Base-by-base conservation (phyloP, 495 filamentous ascomycete species). In the Venustampulla echinocandica region DNA sequence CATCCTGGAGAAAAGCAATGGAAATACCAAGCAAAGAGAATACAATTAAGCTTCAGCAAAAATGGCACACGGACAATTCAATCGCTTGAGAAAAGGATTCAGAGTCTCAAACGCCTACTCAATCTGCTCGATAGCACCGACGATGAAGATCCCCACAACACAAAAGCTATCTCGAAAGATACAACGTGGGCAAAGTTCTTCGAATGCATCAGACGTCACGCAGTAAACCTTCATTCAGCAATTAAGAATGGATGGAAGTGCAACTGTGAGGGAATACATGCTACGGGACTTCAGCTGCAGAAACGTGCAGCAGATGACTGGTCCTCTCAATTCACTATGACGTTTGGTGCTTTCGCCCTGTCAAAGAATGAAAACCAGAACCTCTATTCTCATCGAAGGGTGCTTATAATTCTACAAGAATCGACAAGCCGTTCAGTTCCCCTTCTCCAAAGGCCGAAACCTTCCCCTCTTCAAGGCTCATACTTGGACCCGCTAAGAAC, bases 221-320 rank as follows among this genome's bases (percentile, higher is more conserved):
- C 54, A 24, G n/a, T 9, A 4, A 56, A 38, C n/a, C 34, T 56
- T 11, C 41, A 56, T 30, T 24, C 36, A 9, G 54, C 49, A 3
- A 17, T 56, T 14, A 56, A 41, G 14, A 38, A 40, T 2, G 42
- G 42, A 15, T 56, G 53, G 49, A 49, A 53, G n/a, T 56, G 54
- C 28, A 21, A 32, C 19, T 56, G 49, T 47, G 18, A 21, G 11
- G n/a, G 23, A 4, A 28, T 33, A 13, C 54, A 56, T 36, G 19
- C 24, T 21, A 33, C 45, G 27, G 36, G 20, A 5, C 36, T 56
- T 10, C 40, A 24, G 14, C 35, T 56, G 3, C 42, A 52, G 30
- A 22, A 36, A 18, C 33, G 44, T 1, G 17, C 4, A 10, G 41
- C 38, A 19, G 40, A 13, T 3, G 47, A 44, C 9, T 44, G 32